Percentiles rank a stretch among this genome's conserved stretches.
Evolutionary conservation across 2,329 filamentous ascomycete genomes (phyloP).

Genomic region (Aureobasidium leucospermi): DNA sequence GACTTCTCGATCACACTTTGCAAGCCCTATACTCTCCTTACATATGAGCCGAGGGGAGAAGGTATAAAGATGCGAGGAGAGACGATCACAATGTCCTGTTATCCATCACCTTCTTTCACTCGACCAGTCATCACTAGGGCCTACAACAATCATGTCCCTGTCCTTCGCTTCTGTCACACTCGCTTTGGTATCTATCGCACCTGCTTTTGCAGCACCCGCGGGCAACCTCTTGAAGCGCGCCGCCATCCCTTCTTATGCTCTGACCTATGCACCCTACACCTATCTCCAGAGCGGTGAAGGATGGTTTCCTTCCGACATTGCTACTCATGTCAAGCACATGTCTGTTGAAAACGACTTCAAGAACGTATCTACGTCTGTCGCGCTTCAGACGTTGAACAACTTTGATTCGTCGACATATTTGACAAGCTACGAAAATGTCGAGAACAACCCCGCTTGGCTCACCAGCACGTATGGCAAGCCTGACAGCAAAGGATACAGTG

Average conservation of each 20-base stretch:
- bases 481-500: neutral
- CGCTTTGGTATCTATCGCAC: neutral
- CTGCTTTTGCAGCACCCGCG: neutral
- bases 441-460: conserved; percentile 10
- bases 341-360: conserved; percentile 1
- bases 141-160: neutral
- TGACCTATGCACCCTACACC: conserved; percentile 9
- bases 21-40: neutral
- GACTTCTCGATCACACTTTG: neutral
- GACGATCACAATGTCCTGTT: neutral
- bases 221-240: neutral
- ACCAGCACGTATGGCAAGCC: conserved; percentile 3
- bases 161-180: neutral
- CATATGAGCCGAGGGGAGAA: neutral
- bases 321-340: conserved; percentile 8
- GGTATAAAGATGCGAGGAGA: neutral
- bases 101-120: neutral
- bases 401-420: neutral
- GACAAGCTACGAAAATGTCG: conserved; percentile 6
- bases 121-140: neutral
- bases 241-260: conserved; percentile 3
- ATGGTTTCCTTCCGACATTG: conserved; percentile 7
- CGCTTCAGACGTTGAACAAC: neutral
- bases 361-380: conserved; percentile 1
- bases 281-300: conserved; percentile 6